Evolutionary conservation across 202 grass and related monocot genomes (phyloP), one percentile per base, ranked within the genome.

Genomic region (Musa balbisiana): DNA sequence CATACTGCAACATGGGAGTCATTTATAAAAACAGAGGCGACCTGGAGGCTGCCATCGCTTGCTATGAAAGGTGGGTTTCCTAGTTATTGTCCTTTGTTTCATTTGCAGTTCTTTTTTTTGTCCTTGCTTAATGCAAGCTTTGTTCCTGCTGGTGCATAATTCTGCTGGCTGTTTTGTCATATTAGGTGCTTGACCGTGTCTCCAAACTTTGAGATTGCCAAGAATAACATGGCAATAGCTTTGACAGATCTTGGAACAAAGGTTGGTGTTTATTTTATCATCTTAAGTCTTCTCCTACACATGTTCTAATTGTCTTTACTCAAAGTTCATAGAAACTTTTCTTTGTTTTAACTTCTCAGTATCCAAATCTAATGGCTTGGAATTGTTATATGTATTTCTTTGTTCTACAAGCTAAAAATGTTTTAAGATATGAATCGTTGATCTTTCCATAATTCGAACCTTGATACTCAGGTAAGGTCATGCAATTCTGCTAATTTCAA

Each of bases 171-270:
- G 69, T 78, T 81, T 54, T 80, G 59, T 11, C 78, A 27, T 82
- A 72, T 52, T 84, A 99, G 95, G 87, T 95, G 95, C 79, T 90
- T 99, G 83, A 90, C 89, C 64, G 90, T 99, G 69, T 95, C 95
- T 59, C 95, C 95, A 8, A 99, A 99, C 79, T 99, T 99, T 90
- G 95, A 95, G 75, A 99, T 99, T 88, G 91, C 95, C 81, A 99
- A 99, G 82, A 99, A 99, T 79, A 99, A 99, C 84, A 99, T 99
- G 95, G 95, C 91, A 70, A 99, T 99, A 83, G 95, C 89, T 49
- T 73, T 99, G 73, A 99, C 95, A 1, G 95, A 99, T 83, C 82
- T 99, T 82, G 95, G 95, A 67, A 99, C 95, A 85, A 99, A 99
- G 95, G 95, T 99, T 67, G 21, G 60, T 55, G 9, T 64, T 17